A percentile compares a stretch with the other conserved stretches of the same genome.
Conservation (phyloP, 2,329 filamentous ascomycete genomes). For the Apiospora sp. region DNA sequence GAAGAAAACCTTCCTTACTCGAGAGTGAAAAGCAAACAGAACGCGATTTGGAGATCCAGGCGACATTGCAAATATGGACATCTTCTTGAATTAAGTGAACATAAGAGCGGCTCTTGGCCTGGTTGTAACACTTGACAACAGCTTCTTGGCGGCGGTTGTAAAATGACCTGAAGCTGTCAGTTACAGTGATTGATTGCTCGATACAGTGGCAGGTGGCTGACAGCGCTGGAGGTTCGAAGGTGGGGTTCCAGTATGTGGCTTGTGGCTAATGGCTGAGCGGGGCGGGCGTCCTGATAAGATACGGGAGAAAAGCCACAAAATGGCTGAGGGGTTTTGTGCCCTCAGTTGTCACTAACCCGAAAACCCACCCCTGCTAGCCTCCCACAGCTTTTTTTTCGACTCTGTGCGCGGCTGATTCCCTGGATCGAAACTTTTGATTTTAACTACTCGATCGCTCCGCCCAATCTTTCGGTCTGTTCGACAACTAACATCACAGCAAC, state of each 20-base stretch:
- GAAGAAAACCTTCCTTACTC: neutral
- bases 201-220: neutral
- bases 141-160: neutral
- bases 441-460: conserved; percentile 20
- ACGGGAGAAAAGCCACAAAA: neutral
- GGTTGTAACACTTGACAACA: neutral
- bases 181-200: neutral
- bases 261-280: neutral
- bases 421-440: conserved; percentile 1
- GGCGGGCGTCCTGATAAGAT: neutral
- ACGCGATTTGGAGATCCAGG: neutral
- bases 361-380: conserved; percentile 18
- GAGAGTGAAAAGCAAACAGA: neutral
- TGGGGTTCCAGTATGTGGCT: neutral
- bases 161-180: neutral
- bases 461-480: conserved; percentile 11
- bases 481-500: conserved; percentile 33
- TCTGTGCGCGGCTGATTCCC: conserved; percentile 18
- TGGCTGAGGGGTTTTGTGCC: conserved; percentile 17
- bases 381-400: conserved; percentile 20
- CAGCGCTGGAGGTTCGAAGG: neutral
- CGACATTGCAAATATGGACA: neutral
- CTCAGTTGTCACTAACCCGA: conserved; percentile 15
- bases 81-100: neutral
- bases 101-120: neutral